Base-by-base conservation (phyloP, 768 basidiomycete species). In the Amanita brunnescens region DNA sequence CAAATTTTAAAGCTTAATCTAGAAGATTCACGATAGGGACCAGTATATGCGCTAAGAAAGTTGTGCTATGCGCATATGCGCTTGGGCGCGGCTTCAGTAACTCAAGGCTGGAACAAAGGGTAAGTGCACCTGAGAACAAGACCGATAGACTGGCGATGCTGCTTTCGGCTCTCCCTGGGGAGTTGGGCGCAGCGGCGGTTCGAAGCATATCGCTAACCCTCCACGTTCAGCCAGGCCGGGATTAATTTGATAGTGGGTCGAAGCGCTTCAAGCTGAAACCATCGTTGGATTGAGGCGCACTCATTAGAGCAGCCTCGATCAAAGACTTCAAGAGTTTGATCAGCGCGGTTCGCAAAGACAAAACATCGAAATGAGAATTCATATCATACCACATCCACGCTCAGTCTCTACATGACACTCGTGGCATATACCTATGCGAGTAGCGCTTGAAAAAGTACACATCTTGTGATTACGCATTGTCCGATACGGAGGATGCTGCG, bases 1-100 rank as follows among this genome's bases (percentile, higher is more conserved):
- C 42, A n/a, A 42, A 42, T 42, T 8, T 3, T 42, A 42, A 44
- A 44, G 42, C 42, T 44, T 44, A 44, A 44, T 29, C 10, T 30
- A n/a, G n/a, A n/a, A n/a, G n/a, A n/a, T n/a, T 32, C n/a, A 43
- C 14, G 10, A 10, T 10, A n/a, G 6, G 8, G 26, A 12, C 6
- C 5, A 26, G 13, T 4, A 42, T 30, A 29, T 23, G 39, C 18
- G 20, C 39, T 18, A 20, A 41, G 21, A 10, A 41, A 41, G 20
- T 12, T 23, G 39, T 41, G 39, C 8, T 41, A 41, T 41, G 20
- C 26, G n/a, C 42, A 18, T 16, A 38, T 16, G n/a, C 18, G 37
- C n/a, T 38, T 2, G 13, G 16, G 3, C 14, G 6, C 14, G 37
- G 37, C 37, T 16, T 16, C 37, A 14, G n/a, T 14, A 38, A 16